These are phyloP conservation scores for Aspergillus eucalypticola DNA, from an alignment of 2,329 filamentous ascomycete genomes.

Conservation along the genomic window DNA sequence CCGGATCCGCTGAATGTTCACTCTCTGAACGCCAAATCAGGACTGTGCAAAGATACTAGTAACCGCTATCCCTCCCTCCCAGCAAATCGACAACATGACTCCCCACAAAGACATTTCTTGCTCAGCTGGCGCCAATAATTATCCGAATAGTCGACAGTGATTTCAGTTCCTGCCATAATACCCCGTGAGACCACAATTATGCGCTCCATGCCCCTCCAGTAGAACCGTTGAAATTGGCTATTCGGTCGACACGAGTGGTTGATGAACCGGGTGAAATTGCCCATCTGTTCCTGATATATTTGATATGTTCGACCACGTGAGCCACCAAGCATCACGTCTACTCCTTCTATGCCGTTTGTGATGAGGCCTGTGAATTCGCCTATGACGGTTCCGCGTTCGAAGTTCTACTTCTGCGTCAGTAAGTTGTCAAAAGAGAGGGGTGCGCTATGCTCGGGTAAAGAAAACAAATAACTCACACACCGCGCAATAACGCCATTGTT, in stretches of 20 bases:
- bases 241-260: conserved; percentile 62
- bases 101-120: conserved; percentile 58
- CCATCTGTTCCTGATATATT: conserved; percentile 57
- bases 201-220: conserved; percentile 58
- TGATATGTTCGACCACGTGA: conserved; percentile 49
- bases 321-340: conserved; percentile 58
- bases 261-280: conserved; percentile 61
- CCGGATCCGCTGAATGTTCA: too few species aligned
- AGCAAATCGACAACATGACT: conserved; percentile 47
- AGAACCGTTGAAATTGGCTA: conserved; percentile 58
- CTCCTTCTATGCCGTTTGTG: conserved; percentile 53
- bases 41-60: too few species aligned
- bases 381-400: conserved; percentile 55
- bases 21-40: too few species aligned
- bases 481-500: conserved; percentile 54
- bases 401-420: conserved; percentile 26
- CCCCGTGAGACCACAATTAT: conserved; percentile 59
- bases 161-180: conserved; percentile 54
- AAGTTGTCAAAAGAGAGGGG: too few species aligned
- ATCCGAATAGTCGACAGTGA: conserved; percentile 61
- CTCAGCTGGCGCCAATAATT: conserved; percentile 59
- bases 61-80: neutral
- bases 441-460: too few species aligned
- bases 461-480: conserved; percentile 3
- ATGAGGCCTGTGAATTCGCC: conserved; percentile 59